Evolutionary conservation across 1,284 basidiomycete species (phyloP).

Genomic region (Uromyces viciae-fabae): DNA sequence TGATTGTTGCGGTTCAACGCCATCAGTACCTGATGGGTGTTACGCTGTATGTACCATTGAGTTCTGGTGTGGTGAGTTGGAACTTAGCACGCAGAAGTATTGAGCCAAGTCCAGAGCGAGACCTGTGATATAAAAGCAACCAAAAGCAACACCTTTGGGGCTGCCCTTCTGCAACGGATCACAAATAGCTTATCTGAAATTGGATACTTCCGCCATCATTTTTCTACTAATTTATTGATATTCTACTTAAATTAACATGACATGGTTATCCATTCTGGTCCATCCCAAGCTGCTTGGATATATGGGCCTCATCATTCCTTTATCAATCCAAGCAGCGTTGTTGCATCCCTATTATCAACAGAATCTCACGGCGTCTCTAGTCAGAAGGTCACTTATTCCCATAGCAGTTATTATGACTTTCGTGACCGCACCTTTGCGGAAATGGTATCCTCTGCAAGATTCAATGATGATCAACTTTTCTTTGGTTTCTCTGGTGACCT

Average conservation of each 20-base stretch:
- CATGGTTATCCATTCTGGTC: not conserved
- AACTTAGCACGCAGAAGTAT: too few species aligned
- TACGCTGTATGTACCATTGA: too few species aligned
- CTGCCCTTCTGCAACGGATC: not conserved
- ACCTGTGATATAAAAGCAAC: too few species aligned
- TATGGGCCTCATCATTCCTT: constrained; percentile 28
- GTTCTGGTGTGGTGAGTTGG: not conserved
- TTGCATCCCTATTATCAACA: constrained; percentile 40
- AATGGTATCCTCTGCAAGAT: constrained; percentile 33
- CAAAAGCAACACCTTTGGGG: too few species aligned
- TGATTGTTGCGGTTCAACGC: constrained; percentile 15
- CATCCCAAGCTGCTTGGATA: constrained; percentile 36
- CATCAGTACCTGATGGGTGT: constrained; percentile 14
- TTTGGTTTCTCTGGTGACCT: constrained; percentile 34
- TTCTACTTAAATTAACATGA: not conserved
- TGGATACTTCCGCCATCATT: not conserved
- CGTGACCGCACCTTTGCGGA: constrained; percentile 23
- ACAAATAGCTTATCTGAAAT: not conserved
- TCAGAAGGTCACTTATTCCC: constrained; percentile 27
- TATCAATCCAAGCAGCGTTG: constrained; percentile 39
- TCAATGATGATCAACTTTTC: constrained; percentile 37
- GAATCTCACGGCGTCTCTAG: constrained; percentile 7
- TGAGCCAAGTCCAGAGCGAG: too few species aligned
- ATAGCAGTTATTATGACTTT: constrained; percentile 26
- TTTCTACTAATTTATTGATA: not conserved